These are phyloP conservation scores for Boletus mariae DNA, from an alignment of 1,284 basidiomycete species.

Conservation along the genomic window DNA sequence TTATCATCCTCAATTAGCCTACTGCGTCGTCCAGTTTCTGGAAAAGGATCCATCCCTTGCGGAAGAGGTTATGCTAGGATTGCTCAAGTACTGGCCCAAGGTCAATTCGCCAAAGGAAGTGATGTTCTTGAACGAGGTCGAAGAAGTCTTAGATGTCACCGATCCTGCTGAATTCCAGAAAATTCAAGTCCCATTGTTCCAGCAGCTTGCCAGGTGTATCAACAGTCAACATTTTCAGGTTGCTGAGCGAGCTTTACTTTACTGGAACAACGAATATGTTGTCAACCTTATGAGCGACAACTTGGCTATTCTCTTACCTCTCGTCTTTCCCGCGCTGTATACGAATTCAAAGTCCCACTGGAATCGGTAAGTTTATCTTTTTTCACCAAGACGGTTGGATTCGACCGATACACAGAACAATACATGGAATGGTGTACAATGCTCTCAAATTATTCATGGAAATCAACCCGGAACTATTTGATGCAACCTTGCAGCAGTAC, in stretches of 20 bases:
- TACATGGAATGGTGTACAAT: conserved; percentile 99
- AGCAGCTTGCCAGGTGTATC: conserved; percentile 94
- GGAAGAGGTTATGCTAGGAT: conserved; percentile 92
- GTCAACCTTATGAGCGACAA: conserved; percentile 99
- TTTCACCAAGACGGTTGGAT: conserved; percentile 1
- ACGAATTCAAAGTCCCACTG: conserved; percentile 97
- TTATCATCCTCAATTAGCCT: conserved; percentile 97
- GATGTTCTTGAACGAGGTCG: conserved; percentile 99
- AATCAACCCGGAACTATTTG: conserved; percentile 95
- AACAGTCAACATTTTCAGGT: conserved; percentile 99
- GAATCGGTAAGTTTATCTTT: conserved; percentile 74
- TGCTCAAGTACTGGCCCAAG: conserved; percentile 98
- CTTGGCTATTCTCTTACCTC: conserved; percentile 83
- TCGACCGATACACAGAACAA: conserved; percentile 62
- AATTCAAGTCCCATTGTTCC: conserved; percentile 92
- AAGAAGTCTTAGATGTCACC: conserved; percentile 98
- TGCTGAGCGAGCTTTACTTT: conserved; percentile 88
- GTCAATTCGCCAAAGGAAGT: conserved; percentile 99
- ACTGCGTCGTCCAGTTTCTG: conserved; percentile 98
- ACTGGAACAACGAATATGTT: conserved; percentile 99
- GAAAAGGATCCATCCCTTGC: conserved; percentile 94
- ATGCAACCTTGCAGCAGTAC: conserved; percentile 92
- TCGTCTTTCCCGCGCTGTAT: conserved; percentile 98
- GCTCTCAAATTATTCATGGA: conserved; percentile 99
- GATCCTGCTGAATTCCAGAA: conserved; percentile 97